Conservation (phyloP, 2,329 filamentous ascomycete genomes). For the Aureobasidium sp. region DNA sequence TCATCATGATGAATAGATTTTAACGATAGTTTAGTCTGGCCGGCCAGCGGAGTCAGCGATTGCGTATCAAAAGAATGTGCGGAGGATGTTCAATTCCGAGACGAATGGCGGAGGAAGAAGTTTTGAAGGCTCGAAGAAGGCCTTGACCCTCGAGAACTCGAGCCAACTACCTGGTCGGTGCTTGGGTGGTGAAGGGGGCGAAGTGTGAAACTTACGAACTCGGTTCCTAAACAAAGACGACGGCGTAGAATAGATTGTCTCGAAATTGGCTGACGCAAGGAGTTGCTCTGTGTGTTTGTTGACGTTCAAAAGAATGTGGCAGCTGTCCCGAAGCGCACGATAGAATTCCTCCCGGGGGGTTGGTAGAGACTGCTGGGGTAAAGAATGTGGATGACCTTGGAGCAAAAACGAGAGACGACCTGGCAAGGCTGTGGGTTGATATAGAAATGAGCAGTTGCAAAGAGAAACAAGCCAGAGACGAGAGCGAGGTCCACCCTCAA, state of each 20-base stretch:
- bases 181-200: not conserved
- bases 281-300: constrained; percentile 10
- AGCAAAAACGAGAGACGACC: constrained; percentile 3
- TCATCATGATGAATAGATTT: constrained; percentile 14
- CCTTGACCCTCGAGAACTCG: not conserved
- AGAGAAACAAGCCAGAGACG: not conserved
- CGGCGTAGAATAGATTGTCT: constrained; percentile 15
- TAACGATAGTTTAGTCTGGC: constrained; percentile 8
- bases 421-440: constrained; percentile 10
- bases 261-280: constrained; percentile 12
- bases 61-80: constrained; percentile 10
- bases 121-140: constrained; percentile 10
- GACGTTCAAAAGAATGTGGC: constrained; percentile 15
- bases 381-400: constrained; percentile 12
- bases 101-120: not conserved
- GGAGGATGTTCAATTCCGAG: constrained; percentile 1
- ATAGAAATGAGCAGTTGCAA: not conserved
- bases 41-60: constrained; percentile 16
- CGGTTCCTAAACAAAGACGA: constrained; percentile 13
- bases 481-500: not conserved
- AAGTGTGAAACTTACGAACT: constrained; percentile 9
- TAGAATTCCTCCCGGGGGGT: constrained; percentile 6
- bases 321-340: constrained; percentile 13
- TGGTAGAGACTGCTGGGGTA: constrained; percentile 11
- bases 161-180: not conserved